Conservation (phyloP, 495 filamentous ascomycete species). For the Parachaetomium inaequale region DNA sequence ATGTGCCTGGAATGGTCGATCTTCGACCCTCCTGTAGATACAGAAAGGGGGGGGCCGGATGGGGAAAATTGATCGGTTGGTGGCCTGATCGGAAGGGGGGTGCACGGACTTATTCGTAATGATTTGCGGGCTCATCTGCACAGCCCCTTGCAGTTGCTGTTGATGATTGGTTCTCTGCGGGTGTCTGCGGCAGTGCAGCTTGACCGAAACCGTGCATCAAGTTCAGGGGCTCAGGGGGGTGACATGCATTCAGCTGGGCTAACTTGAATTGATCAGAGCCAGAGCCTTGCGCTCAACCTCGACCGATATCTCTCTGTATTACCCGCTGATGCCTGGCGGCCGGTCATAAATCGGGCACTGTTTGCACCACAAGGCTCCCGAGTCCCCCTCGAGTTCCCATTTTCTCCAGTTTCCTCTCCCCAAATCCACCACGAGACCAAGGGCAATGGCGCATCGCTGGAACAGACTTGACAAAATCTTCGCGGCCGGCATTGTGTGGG, state of each 20-base stretch:
- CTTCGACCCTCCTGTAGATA: no score
- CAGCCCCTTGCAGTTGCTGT: background rate
- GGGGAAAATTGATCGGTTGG: background rate
- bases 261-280: background rate
- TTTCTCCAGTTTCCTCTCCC: background rate
- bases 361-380: background rate
- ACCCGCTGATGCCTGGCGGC: background rate
- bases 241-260: background rate
- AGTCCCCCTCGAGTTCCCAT: background rate
- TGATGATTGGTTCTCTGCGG: background rate
- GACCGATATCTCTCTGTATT: no score
- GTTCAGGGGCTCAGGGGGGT: background rate
- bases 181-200: background rate
- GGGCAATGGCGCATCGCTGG: background rate
- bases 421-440: background rate
- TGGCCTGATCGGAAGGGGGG: background rate
- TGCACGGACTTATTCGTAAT: no score
- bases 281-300: background rate
- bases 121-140: background rate
- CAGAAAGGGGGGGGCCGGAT: no score
- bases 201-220: background rate
- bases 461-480: background rate
- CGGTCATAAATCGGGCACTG: background rate
- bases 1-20: no score
- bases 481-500: constrained; percentile 13